Conservation (phyloP, 441 rosid genomes). For the Codiaeum variegatum region DNA sequence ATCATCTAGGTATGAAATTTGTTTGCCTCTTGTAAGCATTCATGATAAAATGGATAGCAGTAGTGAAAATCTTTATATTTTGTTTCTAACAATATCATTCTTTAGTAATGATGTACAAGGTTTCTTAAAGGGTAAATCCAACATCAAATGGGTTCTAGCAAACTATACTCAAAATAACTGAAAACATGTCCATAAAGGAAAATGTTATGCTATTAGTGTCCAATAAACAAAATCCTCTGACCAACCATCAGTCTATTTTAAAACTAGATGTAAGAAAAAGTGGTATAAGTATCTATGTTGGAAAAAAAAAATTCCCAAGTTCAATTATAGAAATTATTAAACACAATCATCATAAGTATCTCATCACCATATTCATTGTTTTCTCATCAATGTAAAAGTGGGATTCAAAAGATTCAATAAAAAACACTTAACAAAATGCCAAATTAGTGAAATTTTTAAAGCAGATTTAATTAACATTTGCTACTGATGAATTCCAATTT, state of each 20-base stretch:
- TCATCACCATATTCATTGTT: neutral
- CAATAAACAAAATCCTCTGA: neutral
- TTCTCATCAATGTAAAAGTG: neutral
- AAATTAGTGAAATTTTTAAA: too few relatives aligned
- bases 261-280: neutral
- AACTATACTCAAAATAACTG: neutral
- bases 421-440: neutral
- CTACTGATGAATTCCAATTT: neutral
- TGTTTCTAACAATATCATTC: too few relatives aligned
- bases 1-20: too few relatives aligned
- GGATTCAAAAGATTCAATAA: neutral
- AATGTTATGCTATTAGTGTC: neutral
- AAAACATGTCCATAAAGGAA: neutral
- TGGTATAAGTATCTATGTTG: too few relatives aligned
- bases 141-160: neutral
- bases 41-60: neutral
- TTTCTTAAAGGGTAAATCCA: neutral
- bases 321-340: neutral
- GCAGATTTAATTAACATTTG: too few relatives aligned
- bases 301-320: neutral
- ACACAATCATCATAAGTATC: neutral
- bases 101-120: neutral
- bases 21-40: neutral
- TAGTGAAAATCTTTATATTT: neutral
- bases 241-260: neutral